Percentiles rank a stretch among this genome's conserved stretches.
Conservation (phyloP, 495 filamentous ascomycete genomes). For the Penicillium fimorum region DNA sequence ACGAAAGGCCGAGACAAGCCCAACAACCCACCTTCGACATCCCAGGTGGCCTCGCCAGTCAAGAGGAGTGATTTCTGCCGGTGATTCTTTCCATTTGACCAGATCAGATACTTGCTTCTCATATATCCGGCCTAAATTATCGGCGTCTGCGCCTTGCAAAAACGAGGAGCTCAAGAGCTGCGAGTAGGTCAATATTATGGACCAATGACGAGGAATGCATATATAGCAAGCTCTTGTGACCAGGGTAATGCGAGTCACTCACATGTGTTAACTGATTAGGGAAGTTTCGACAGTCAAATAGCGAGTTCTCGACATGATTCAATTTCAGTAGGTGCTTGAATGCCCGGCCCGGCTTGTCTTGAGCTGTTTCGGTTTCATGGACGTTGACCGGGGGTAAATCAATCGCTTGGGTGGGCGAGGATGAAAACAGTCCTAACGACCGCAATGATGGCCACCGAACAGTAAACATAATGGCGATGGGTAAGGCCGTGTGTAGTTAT, state of each 20-base stretch:
- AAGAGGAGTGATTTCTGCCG: slow-evolving; percentile 71
- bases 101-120: slow-evolving; percentile 68
- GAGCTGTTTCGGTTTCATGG: slow-evolving; percentile 73
- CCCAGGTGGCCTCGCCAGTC: slow-evolving; percentile 89
- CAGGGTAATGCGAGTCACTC: slow-evolving; percentile 22
- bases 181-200: slow-evolving; percentile 17
- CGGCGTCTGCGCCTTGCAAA: slow-evolving; percentile 69
- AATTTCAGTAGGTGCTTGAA: slow-evolving; percentile 86
- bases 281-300: slow-evolving; percentile 73
- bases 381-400: slow-evolving; percentile 67
- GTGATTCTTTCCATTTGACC: slow-evolving; percentile 82
- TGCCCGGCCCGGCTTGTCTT: slow-evolving; percentile 75
- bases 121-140: slow-evolving; percentile 74
- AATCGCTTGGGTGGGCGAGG: slow-evolving; percentile 42
- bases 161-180: slow-evolving; percentile 78
- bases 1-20: not conserved
- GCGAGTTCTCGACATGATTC: slow-evolving; percentile 84
- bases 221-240: not conserved
- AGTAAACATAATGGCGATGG: slow-evolving; percentile 28
- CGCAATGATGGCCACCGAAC: slow-evolving; percentile 29
- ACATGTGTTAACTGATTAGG: slow-evolving; percentile 90
- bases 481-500: not conserved
- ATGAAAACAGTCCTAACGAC: slow-evolving; percentile 20
- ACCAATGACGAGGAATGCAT: not conserved
- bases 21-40: slow-evolving; percentile 51